phyloP scores from a whole-genome alignment of 441 rosid genomes.

The Pelargonium citronellum region DNA sequence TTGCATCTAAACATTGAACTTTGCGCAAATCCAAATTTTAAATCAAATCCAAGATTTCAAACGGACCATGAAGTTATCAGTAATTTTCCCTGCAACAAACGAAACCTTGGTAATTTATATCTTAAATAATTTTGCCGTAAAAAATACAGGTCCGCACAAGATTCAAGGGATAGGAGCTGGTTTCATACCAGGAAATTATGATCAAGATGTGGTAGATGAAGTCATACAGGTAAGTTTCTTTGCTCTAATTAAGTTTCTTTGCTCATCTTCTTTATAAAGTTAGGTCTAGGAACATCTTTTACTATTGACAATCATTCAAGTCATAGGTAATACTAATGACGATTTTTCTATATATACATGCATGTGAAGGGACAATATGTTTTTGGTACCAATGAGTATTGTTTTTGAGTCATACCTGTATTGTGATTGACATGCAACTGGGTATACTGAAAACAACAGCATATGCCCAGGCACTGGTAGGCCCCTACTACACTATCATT shows the following conservation, averaged over 20 bases:
- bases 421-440: not conserved
- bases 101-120: not conserved
- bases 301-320: not conserved
- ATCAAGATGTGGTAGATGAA: slow-evolving; percentile 71
- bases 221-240: slow-evolving; percentile 54
- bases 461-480: too few relatives aligned
- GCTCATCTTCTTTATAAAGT: slow-evolving; percentile 7
- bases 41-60: too few relatives aligned
- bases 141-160: slow-evolving; percentile 82
- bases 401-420: not conserved
- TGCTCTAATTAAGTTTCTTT: not conserved
- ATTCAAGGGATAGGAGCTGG: slow-evolving; percentile 99
- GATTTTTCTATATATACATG: not conserved
- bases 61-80: not conserved
- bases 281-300: not conserved
- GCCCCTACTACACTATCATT: too few relatives aligned
- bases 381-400: not conserved
- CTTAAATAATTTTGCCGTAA: slow-evolving; percentile 17
- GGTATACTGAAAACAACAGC: not conserved
- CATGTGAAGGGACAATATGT: not conserved
- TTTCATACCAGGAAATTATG: slow-evolving; percentile 79
- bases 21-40: too few relatives aligned
- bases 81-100: not conserved
- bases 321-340: not conserved
- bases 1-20: too few relatives aligned